A percentile compares a stretch with the other conserved stretches of the same genome.
Conservation (phyloP, 139 green algal species). For the Marvania coccoides region DNA sequence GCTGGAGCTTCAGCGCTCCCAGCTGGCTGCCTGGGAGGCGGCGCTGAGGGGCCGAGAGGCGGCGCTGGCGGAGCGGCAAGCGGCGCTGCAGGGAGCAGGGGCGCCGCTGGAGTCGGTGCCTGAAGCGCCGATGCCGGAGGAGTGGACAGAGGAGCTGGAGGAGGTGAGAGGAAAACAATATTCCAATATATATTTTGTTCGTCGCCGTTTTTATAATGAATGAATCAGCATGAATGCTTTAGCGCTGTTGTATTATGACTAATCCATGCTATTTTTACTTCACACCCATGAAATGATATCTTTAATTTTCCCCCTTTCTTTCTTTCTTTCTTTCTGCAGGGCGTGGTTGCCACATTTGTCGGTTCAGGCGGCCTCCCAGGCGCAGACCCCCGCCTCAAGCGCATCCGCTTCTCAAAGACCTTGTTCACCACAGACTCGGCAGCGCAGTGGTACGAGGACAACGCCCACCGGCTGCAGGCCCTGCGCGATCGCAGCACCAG, state of each 20-base stretch:
- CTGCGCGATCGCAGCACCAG: too few species aligned
- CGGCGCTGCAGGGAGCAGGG: background rate
- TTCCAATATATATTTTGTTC: too few species aligned
- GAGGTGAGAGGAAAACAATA: constrained; percentile 3
- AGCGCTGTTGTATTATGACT: too few species aligned
- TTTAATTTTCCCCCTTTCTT: too few species aligned
- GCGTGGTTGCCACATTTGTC: constrained; percentile 31
- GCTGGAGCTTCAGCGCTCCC: constrained; percentile 22
- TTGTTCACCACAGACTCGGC: constrained; percentile 22
- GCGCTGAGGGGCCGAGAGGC: constrained; percentile 20
- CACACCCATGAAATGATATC: too few species aligned
- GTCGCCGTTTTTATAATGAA: too few species aligned
- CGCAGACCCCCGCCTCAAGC: constrained; percentile 11
- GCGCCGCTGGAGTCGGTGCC: background rate
- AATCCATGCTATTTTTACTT: too few species aligned
- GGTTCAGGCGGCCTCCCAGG: background rate
- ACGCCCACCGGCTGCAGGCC: constrained; percentile 15
- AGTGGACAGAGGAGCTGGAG: constrained; percentile 29
- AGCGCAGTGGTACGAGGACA: constrained; percentile 26
- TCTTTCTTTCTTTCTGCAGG: too few species aligned
- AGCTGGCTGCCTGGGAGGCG: constrained; percentile 13
- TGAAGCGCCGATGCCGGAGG: background rate
- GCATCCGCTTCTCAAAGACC: constrained; percentile 36
- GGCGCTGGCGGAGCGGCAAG: background rate
- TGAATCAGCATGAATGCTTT: too few species aligned